Conservation (phyloP, 129 eudicot species). For the Centrapalus pauciflorus region DNA sequence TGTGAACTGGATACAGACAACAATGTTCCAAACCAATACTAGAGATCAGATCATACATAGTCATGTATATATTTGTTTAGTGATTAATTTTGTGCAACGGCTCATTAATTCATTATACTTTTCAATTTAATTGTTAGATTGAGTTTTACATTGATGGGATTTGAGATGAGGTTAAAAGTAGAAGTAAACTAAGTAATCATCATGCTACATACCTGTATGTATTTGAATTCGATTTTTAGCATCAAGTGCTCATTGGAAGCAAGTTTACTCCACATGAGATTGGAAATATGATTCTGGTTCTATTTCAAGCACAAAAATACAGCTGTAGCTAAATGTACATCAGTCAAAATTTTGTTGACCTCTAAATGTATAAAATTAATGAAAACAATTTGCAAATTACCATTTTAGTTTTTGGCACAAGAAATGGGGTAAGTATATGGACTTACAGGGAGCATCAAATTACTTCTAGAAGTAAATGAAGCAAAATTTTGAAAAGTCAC, state of each 20-base stretch:
- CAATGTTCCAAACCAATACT: conserved; percentile 15
- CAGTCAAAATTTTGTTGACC: no score
- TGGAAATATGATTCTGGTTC: no score
- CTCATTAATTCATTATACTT: not conserved
- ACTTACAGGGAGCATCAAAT: no score
- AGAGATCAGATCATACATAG: not conserved
- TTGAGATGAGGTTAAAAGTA: not conserved
- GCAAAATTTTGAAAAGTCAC: no score
- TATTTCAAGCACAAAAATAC: no score
- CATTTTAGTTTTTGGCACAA: no score
- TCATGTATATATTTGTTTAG: not conserved
- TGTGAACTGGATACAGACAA: conserved; percentile 44
- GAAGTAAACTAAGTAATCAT: not conserved
- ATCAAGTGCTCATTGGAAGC: not conserved
- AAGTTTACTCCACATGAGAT: not conserved
- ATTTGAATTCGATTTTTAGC: conserved; percentile 13
- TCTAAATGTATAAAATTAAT: no score
- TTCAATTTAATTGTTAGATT: conserved; percentile 4
- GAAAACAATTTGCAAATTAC: no score
- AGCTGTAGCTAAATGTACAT: no score
- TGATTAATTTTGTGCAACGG: not conserved
- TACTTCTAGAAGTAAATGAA: no score
- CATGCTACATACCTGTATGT: conserved; percentile 7
- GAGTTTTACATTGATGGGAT: conserved; percentile 7
- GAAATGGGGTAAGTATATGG: no score